Base-by-base conservation (phyloP, 2,329 filamentous ascomycete genomes). In the Fusarium stilboides region DNA sequence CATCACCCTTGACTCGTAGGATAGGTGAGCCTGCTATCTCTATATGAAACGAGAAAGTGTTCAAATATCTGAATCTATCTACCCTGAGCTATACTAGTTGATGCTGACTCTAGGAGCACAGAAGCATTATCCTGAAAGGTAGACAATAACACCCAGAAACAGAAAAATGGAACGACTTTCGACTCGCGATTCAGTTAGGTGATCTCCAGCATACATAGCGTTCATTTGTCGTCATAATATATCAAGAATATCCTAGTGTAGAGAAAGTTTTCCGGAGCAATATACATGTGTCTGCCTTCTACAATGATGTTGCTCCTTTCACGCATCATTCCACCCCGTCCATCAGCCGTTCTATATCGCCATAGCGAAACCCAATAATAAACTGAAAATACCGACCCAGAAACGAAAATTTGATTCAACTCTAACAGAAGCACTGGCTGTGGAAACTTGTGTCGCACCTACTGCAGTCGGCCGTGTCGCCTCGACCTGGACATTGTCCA, bases 401-500 rank as follows among this genome's bases (percentile, higher is more conserved):
- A 22, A 24, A 12, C 37, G 9, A 20, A n/a, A 36, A 43, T 17
- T 19, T 10, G 31, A 19, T 15, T 45, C 28, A 40, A 33, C 10
- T 7, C 49, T 42, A 31, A n/a, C 24, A 17, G 46, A 28, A 8
- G 57, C n/a, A 24, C 42, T 70, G 10, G 50, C 20, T 3, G 28
- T 39, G 12, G 47, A 20, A 40, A 39, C 33, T 42, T 59, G 57
- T 2, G 57, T 58, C 14, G 55, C 20, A 12, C 58, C 56, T 12
- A 71, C 45, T 4, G 61, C 63, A 7, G 68, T 61, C 1, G 79
- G 78, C 37, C 68, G 70, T n/a, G 69, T 67, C 5, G 80, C 80
- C 56, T 75, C 70, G 7, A 82, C 81, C 9, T 65, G 66, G 14
- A 82, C 59, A 19, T 79, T 77, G 33, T 78, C 64, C 26, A 72